Base-by-base conservation (phyloP, 805 yeast genomes). In the Yarrowia keelungensis region DNA sequence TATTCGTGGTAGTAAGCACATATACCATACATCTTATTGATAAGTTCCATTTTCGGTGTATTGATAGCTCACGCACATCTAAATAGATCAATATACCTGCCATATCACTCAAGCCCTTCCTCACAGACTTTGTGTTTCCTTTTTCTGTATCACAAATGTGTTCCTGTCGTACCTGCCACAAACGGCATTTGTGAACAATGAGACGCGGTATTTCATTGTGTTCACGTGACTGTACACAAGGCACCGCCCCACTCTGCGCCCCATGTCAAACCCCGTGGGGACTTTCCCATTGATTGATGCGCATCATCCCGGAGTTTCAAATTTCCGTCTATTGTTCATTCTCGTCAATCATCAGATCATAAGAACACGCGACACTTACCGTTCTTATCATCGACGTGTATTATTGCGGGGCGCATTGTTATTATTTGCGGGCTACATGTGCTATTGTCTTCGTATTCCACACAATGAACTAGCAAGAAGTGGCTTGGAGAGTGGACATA, bases 221-320 rank as follows among this genome's bases (percentile, higher is more conserved):
- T 3, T 53, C 58, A 53, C 58, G 58, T 38, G 58, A 38, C 8
- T 12, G 3, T 3, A 50, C 9, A 46, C 53, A 49, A 49, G 12
- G 53, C 36, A 14, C 12, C 3, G 53, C 53, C 53, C 53, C 54
- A 38, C 43, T 16, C 58, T 53, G 58, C 58, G 58, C 43, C 58
- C 58, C 58, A 53, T 53, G 58, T 53, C 43, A 53, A 53, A 53
- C 58, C 58, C 58, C 58, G 43, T 51, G 42, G 42, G 56, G 42
- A 51, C 56, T 36, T 36, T n/a, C 10, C 36, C 36, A n/a, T 26
- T 47, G 12, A 5, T 15, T 32, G 11, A 8, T 32, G 12, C 35
- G 41, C 54, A 50, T 50, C 22, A n/a, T 8, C 14, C 11, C 36
- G 51, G 51, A 47, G 51, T 47, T 47, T 47, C 5, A 12, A 12